Evolutionary conservation across 257 asterid species (phyloP), one percentile per base, ranked within the genome.

Genomic region (Gentiana dahurica): DNA sequence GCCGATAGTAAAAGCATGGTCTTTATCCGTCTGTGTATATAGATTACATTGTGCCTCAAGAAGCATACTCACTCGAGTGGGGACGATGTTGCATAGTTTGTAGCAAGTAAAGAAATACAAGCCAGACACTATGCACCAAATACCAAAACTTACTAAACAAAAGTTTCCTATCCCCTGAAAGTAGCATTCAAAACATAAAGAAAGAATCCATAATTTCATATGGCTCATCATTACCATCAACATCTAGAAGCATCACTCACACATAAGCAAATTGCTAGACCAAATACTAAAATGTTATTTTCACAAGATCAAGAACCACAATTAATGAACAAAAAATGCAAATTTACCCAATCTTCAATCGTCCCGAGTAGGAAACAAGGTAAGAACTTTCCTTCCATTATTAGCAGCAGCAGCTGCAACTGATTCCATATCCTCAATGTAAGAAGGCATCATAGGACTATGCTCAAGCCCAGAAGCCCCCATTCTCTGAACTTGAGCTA

Each of bases 281-380:
- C 36, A 32, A 44, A 67, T 34, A 55, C 60, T 64, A 58, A 63
- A 64, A 66, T 44, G 60, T 65, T 61, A 66, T 62, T 46, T 62
- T 62, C 57, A 63, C 67, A 54, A 36, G 53, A 54, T 46, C 36
- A 3, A 54, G 51, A 53, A 55, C 47, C 66, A 36, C 62, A 68
- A 67, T 53, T 57, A 39, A 57, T 36, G 44, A 4, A 68, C 61
- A 72, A 59, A 47, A 63, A 34, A n/a, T 55, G 37, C 56, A 36
- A 45, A 58, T 36, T 66, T 64, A 61, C 65, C 49, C 56, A 34
- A 37, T 35, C 33, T 51, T 78, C 68, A 89, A 64, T 77, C 89
- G 49, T 78, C 86, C 5, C 85, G 82, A 0, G 85, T 79, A 6
- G 97, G 95, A 68, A 89, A 89, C 60, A 89, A 73, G 49, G 97